Base-by-base conservation (phyloP, 768 basidiomycete species). In the Lactarius vividus region DNA sequence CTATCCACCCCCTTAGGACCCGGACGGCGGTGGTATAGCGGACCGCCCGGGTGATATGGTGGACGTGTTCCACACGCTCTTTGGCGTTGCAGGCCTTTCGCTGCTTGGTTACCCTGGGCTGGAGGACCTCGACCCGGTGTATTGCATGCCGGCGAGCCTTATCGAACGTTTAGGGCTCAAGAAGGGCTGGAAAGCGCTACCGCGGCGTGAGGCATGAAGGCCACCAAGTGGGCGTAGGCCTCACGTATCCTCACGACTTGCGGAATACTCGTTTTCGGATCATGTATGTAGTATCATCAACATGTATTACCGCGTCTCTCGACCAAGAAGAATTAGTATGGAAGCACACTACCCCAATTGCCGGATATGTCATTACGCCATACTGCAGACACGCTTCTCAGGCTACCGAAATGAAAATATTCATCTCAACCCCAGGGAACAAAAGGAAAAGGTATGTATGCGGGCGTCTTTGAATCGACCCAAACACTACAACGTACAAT, bases 11-110 rank as follows among this genome's bases (percentile, higher is more conserved):
- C 60, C 37, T 35, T 78, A 98, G 89, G 97, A 98, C 72, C 79
- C 83, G 0, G 96, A 98, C 69, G 84, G 80, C 6, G 97, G 97
- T 3, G 97, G 97, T 0, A 97, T 98, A 31, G 89, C 95, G 0
- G 97, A 99, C 75, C 79, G 97, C 53, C 92, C 94, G 0, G 95
- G 92, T 0, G 88, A 99, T 74, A 89, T 95, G 85, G 87, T 87
- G 1, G 97, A 99, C 72, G 96, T 99, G n/a, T 99, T 97, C 76
- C 96, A 99, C 72, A 98, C 96, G 0, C 76, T 82, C 13, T 99
- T 99, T 70, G 97, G 97, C 1, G 78, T 98, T 1, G 39, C 67
- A 89, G 95, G 94, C 1, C 82, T 99, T 33, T 95, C 94, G 0
- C 79, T 98, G 18, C 80, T 98, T 15, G 93, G 94, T 20, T 96